A percentile compares a stretch with the other conserved stretches of the same genome.
Evolutionary conservation across 768 basidiomycete species (phyloP).

Genomic region (Plicaturopsis crispa): DNA sequence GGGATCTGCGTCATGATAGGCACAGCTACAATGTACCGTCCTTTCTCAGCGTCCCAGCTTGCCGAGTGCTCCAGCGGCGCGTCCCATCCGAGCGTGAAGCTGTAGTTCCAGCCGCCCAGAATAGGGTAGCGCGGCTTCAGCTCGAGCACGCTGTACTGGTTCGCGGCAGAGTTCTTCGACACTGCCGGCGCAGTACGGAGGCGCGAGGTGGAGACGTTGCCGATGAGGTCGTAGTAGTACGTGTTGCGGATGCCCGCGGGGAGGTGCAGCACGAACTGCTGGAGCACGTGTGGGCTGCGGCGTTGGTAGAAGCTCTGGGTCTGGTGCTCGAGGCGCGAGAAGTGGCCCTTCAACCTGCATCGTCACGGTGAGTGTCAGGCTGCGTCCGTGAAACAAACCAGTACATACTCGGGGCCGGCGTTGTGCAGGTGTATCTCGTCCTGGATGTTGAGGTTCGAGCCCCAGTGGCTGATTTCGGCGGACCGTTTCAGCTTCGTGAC

Average conservation of each 20-base stretch:
- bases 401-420: slow-evolving; percentile 78
- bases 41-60: slow-evolving; percentile 52
- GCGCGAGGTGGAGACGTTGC: slow-evolving; percentile 93
- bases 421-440: slow-evolving; percentile 85
- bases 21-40: slow-evolving; percentile 67
- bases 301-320: slow-evolving; percentile 62
- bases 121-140: slow-evolving; percentile 87
- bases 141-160: slow-evolving; percentile 66
- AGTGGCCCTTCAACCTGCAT: slow-evolving; percentile 85
- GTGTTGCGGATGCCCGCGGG: slow-evolving; percentile 76
- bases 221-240: slow-evolving; percentile 89
- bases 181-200: slow-evolving; percentile 65
- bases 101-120: slow-evolving; percentile 96
- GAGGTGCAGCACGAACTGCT: slow-evolving; percentile 69
- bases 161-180: slow-evolving; percentile 44
- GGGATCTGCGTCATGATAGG: slow-evolving; percentile 82
- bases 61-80: slow-evolving; percentile 72
- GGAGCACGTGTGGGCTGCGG: slow-evolving; percentile 61
- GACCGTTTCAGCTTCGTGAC: slow-evolving; percentile 63
- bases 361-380: slow-evolving; percentile 4
- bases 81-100: slow-evolving; percentile 91
- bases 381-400: neutral
- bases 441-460: slow-evolving; percentile 87
- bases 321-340: slow-evolving; percentile 88
- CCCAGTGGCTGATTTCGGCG: slow-evolving; percentile 97